phyloP scores from a whole-genome alignment of 2,329 filamentous ascomycete species.

The Hypoxylon sp. region DNA sequence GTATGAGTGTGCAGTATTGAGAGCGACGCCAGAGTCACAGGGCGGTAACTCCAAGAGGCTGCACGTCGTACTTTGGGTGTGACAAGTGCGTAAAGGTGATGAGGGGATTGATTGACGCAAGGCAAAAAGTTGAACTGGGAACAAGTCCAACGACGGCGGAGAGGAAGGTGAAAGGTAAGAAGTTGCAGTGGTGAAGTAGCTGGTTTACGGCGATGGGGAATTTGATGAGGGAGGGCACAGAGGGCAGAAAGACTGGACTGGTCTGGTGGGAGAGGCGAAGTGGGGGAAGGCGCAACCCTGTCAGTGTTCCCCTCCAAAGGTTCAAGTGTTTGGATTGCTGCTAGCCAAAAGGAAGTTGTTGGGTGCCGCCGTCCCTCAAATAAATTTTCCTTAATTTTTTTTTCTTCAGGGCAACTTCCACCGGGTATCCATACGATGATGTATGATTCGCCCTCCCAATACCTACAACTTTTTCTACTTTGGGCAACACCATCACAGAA shows the following conservation, averaged over 20 bases:
- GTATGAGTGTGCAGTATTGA: slow-evolving; percentile 28
- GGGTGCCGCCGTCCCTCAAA: slow-evolving; percentile 37
- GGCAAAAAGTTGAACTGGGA: slow-evolving; percentile 40
- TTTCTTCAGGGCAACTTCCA: slow-evolving; percentile 22
- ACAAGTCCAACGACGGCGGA: slow-evolving; percentile 28
- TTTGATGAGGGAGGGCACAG: slow-evolving; percentile 45
- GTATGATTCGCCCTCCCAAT: slow-evolving; percentile 7
- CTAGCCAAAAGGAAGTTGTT: slow-evolving; percentile 41
- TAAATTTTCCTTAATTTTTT: slow-evolving; percentile 31
- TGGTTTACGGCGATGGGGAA: slow-evolving; percentile 38
- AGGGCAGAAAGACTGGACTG: slow-evolving; percentile 39
- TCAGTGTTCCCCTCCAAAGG: slow-evolving; percentile 41
- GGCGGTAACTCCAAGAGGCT: slow-evolving; percentile 20
- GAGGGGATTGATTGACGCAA: slow-evolving; percentile 36
- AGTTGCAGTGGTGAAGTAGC: slow-evolving; percentile 40
- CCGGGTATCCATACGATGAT: too few relatives aligned
- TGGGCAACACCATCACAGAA: slow-evolving; percentile 5
- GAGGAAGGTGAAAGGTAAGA: slow-evolving; percentile 28
- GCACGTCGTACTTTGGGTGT: slow-evolving; percentile 9
- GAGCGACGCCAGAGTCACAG: slow-evolving; percentile 20
- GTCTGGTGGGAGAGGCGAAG: slow-evolving; percentile 47
- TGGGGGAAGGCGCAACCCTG: slow-evolving; percentile 45
- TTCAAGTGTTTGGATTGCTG: slow-evolving; percentile 14
- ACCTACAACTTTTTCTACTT: slow-evolving; percentile 20
- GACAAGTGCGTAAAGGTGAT: slow-evolving; percentile 13